These are phyloP conservation scores for Trichophyton mentagrophytes DNA, from an alignment of 2,329 filamentous ascomycete genomes.

Conservation along the genomic window DNA sequence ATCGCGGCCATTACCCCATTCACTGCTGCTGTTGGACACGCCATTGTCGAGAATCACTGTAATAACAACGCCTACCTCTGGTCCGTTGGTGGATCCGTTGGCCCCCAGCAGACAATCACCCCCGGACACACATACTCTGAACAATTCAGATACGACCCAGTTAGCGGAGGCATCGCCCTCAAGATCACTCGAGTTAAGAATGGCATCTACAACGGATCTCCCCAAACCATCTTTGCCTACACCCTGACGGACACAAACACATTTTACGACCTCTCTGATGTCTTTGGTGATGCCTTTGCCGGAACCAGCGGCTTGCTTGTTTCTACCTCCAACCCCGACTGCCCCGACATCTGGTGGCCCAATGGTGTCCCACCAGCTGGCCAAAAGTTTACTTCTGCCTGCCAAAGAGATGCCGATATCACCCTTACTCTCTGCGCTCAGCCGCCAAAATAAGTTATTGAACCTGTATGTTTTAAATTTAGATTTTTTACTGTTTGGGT, in stretches of 20 bases:
- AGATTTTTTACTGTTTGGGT: background rate
- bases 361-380: constrained; percentile 9
- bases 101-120: constrained; percentile 17
- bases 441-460: background rate
- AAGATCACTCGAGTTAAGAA: constrained; percentile 29
- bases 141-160: constrained; percentile 22
- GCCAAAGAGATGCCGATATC: constrained; percentile 7
- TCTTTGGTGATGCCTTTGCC: constrained; percentile 32
- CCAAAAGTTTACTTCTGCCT: constrained; percentile 5
- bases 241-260: constrained; percentile 25
- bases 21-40: constrained; percentile 21
- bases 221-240: constrained; percentile 33
- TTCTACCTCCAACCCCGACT: constrained; percentile 4
- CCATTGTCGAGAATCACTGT: constrained; percentile 27
- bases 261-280: constrained; percentile 34
- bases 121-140: constrained; percentile 26
- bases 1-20: constrained; percentile 18
- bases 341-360: constrained; percentile 7
- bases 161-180: constrained; percentile 31
- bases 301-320: constrained; percentile 12
- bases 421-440: constrained; percentile 9
- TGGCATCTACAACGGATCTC: constrained; percentile 26
- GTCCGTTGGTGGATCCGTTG: constrained; percentile 23
- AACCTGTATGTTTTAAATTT: background rate
- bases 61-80: constrained; percentile 24